Conservation (phyloP, 2,329 filamentous ascomycete species). For the Xylaria sp. region DNA sequence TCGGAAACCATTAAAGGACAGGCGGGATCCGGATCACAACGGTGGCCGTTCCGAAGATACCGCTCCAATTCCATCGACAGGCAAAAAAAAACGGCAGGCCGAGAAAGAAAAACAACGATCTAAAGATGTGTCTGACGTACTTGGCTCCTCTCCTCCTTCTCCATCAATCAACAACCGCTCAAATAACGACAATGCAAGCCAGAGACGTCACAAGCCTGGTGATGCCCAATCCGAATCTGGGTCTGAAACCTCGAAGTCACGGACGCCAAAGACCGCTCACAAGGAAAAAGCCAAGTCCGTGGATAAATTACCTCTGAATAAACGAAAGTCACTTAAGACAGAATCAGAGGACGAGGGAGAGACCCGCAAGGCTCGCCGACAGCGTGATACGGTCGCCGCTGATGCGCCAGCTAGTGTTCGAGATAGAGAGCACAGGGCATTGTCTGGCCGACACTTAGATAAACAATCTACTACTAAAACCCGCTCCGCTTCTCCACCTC, state of each 20-base stretch:
- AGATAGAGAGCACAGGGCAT: slow-evolving; percentile 32
- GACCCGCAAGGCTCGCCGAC: slow-evolving; percentile 48
- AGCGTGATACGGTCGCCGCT: slow-evolving; percentile 41
- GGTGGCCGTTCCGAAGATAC: slow-evolving; percentile 33
- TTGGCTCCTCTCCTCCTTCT: slow-evolving; percentile 55
- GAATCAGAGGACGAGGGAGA: slow-evolving; percentile 57
- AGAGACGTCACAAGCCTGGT: slow-evolving; percentile 38
- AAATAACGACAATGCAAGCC: slow-evolving; percentile 24
- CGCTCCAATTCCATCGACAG: slow-evolving; percentile 32
- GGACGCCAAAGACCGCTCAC: slow-evolving; percentile 40
- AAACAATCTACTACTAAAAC: slow-evolving; percentile 31
- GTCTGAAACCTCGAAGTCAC: slow-evolving; percentile 46
- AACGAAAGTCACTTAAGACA: slow-evolving; percentile 48
- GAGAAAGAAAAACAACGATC: slow-evolving; percentile 41
- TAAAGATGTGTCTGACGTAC: slow-evolving; percentile 51
- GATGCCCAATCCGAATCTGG: slow-evolving; percentile 48
- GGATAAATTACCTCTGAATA: slow-evolving; percentile 45
- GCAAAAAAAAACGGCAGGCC: slow-evolving; percentile 48
- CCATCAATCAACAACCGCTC: slow-evolving; percentile 40
- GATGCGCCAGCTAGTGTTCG: slow-evolving; percentile 32
- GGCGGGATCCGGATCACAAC: slow-evolving; percentile 26
- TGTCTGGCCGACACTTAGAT: slow-evolving; percentile 31
- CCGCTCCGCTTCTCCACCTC: slow-evolving; percentile 56
- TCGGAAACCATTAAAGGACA: slow-evolving; percentile 35
- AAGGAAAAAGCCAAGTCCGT: slow-evolving; percentile 45